A percentile compares a stretch with the other conserved stretches of the same genome.
These are phyloP conservation scores for Barnettozyma botsteinii DNA, from an alignment of 805 yeast species.

Conservation along the genomic window DNA sequence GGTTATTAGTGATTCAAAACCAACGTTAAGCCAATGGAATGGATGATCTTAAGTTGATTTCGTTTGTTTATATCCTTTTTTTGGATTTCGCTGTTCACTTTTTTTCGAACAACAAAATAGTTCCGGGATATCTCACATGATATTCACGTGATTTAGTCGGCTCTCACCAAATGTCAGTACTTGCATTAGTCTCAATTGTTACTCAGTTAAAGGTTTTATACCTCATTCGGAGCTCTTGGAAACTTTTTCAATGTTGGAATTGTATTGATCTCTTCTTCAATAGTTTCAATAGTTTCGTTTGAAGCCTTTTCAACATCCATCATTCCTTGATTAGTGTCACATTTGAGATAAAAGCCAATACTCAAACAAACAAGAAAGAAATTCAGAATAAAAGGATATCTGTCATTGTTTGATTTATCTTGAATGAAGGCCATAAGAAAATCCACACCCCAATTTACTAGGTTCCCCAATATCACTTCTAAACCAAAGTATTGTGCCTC, in stretches of 20 bases:
- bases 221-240: no score
- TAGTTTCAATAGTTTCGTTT: no score
- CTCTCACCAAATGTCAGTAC: no score
- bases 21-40: neutral
- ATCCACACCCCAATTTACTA: constrained; percentile 37
- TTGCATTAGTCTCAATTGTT: neutral
- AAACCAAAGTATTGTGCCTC: constrained; percentile 40
- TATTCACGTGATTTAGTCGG: neutral
- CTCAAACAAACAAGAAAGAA: constrained; percentile 28
- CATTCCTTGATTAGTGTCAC: constrained; percentile 33
- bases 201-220: no score
- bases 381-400: constrained; percentile 35
- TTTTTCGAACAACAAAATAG: neutral
- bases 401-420: constrained; percentile 32
- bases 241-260: no score
- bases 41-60: neutral
- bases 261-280: no score
- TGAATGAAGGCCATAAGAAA: constrained; percentile 36
- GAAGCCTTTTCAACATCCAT: constrained; percentile 14
- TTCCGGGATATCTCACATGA: neutral
- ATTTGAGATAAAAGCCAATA: constrained; percentile 22
- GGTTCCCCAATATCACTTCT: constrained; percentile 35
- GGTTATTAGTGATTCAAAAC: neutral
- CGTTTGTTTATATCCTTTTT: constrained; percentile 5
- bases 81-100: constrained; percentile 5